Conservation (phyloP, 148 eudicot genomes). For the Bassia scoparia region DNA sequence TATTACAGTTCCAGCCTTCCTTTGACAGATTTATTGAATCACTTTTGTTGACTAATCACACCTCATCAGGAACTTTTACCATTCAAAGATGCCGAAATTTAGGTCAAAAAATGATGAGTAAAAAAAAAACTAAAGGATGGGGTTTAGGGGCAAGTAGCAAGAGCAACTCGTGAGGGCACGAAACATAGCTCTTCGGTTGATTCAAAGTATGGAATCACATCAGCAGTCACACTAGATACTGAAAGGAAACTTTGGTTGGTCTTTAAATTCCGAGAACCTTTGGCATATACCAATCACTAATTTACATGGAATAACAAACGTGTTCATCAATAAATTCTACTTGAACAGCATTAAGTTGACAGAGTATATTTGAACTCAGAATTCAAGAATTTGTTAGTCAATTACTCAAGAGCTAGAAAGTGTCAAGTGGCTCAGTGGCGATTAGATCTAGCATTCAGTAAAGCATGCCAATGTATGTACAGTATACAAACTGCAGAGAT, state of each 20-base stretch:
- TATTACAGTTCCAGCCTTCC: background rate
- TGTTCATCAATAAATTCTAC: no score
- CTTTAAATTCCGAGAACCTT: no score
- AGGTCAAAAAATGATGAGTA: no score
- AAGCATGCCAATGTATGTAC: background rate
- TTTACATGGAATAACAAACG: background rate
- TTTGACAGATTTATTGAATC: background rate
- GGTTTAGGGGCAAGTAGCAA: no score
- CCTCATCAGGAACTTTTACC: no score
- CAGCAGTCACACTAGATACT: background rate
- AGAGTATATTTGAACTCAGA: background rate
- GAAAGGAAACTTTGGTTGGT: background rate
- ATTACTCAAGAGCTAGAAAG: background rate
- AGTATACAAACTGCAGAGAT: slow-evolving; percentile 2
- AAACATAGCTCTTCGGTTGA: no score
- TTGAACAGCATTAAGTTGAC: background rate
- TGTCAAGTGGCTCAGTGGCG: background rate
- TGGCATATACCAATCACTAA: background rate
- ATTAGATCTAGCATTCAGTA: slow-evolving; percentile 2
- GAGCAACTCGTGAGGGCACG: no score
- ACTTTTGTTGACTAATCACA: no score
- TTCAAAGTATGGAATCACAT: background rate
- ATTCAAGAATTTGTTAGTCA: background rate
- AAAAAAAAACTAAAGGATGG: no score
- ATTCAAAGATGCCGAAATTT: no score